Conservation (phyloP, 495 filamentous ascomycete genomes). For the Penicillium desertorum region DNA sequence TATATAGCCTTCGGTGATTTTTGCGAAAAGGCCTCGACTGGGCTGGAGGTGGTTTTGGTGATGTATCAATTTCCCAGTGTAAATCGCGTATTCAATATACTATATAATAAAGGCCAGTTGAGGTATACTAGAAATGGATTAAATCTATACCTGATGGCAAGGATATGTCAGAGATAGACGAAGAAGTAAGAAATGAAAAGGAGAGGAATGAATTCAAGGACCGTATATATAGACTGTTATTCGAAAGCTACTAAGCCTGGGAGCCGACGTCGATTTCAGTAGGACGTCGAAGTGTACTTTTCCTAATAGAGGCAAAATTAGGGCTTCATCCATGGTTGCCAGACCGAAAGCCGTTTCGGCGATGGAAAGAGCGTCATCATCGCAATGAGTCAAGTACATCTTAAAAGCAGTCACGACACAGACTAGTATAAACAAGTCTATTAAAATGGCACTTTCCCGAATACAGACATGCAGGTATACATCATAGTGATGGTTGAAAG, state of each 20-base stretch:
- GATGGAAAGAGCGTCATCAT: too few relatives aligned
- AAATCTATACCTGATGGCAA: not conserved
- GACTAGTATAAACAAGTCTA: not conserved
- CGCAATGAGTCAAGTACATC: not conserved
- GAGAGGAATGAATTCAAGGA: not conserved
- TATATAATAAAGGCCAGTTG: not conserved
- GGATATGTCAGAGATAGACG: not conserved
- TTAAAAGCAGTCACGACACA: not conserved
- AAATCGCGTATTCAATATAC: not conserved
- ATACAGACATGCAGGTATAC: not conserved
- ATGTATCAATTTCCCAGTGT: not conserved
- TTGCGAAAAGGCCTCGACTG: not conserved
- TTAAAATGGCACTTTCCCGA: not conserved
- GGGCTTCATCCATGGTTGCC: not conserved
- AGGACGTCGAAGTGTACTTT: not conserved
- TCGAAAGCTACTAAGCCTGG: not conserved
- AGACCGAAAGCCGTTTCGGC: not conserved
- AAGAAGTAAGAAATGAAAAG: conserved; percentile 5
- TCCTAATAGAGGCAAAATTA: not conserved
- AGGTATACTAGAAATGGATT: not conserved
- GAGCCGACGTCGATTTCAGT: not conserved
- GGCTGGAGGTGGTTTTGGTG: not conserved
- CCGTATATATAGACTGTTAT: not conserved
- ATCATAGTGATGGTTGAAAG: conserved; percentile 4
- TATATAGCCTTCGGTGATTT: not conserved